A percentile compares a stretch with the other conserved stretches of the same genome.
These are phyloP conservation scores for Clarireedia hainanense DNA, from an alignment of 2,329 filamentous ascomycete species.

Conservation along the genomic window DNA sequence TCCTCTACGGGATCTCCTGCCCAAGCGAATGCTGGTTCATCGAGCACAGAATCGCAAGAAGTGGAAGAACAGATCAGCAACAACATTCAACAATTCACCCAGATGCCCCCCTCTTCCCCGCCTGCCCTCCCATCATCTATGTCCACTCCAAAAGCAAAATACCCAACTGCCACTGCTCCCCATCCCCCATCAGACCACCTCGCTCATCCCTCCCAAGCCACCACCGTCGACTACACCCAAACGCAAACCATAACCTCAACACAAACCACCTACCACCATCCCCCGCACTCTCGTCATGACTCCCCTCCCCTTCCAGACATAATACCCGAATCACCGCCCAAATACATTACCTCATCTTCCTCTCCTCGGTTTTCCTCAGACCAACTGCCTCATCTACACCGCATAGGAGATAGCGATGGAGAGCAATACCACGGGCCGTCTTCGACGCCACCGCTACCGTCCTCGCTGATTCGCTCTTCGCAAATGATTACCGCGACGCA, in stretches of 20 bases:
- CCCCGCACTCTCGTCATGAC: background rate
- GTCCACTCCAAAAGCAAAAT: no score
- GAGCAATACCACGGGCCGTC: background rate
- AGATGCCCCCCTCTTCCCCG: constrained; percentile 3
- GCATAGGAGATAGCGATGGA: background rate
- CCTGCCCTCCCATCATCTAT: background rate
- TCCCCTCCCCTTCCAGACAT: constrained; percentile 15
- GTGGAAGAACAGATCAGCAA: constrained; percentile 23
- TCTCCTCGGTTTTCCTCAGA: background rate
- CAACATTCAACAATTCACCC: constrained; percentile 24
- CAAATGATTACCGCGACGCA: constrained; percentile 3
- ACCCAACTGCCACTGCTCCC: no score
- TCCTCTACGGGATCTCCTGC: background rate
- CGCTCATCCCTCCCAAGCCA: constrained; percentile 24
- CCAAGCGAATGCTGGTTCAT: constrained; percentile 7
- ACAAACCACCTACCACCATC: background rate
- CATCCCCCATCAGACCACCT: background rate
- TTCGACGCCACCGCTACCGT: background rate
- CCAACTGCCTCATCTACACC: background rate
- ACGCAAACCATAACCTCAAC: constrained; percentile 13
- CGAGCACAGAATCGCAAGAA: constrained; percentile 26
- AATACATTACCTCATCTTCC: constrained; percentile 10
- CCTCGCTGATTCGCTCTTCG: background rate
- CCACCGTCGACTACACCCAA: constrained; percentile 26
- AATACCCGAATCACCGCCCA: constrained; percentile 23